phyloP scores from a whole-genome alignment of 805 yeast species.

The Scheffersomyces ergatensis region DNA sequence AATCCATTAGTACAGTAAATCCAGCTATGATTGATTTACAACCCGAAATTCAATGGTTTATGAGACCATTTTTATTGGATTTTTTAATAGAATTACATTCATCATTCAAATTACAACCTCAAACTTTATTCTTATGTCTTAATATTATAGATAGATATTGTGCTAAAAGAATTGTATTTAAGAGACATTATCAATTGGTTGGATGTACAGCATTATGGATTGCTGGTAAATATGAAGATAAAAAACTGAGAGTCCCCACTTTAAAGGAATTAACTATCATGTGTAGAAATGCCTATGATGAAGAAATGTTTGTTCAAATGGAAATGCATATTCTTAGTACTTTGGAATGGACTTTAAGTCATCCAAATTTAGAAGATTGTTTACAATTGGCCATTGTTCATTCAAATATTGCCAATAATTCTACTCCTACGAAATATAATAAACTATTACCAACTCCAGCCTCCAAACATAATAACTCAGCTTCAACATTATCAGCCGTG shows the following conservation, averaged over 20 bases:
- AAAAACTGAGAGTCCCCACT: constrained; percentile 57
- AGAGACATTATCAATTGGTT: constrained; percentile 46
- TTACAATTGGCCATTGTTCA: constrained; percentile 38
- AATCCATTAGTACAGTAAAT: constrained; percentile 40
- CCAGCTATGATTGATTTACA: constrained; percentile 50
- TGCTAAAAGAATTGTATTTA: constrained; percentile 44
- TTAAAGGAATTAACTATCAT: constrained; percentile 50
- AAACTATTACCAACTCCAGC: constrained; percentile 5
- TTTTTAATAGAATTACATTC: constrained; percentile 43
- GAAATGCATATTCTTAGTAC: constrained; percentile 71
- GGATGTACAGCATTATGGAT: constrained; percentile 49
- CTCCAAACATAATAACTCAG: constrained; percentile 6
- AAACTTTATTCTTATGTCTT: constrained; percentile 41
- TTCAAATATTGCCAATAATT: constrained; percentile 12
- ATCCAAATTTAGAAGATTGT: constrained; percentile 52
- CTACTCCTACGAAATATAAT: constrained; percentile 26
- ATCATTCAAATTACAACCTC: constrained; percentile 40
- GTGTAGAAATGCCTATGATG: constrained; percentile 60
- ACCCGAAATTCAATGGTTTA: constrained; percentile 48
- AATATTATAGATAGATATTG: constrained; percentile 47
- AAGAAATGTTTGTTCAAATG: constrained; percentile 49
- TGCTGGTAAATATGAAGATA: constrained; percentile 55
- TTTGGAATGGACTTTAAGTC: constrained; percentile 49
- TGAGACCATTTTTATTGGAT: constrained; percentile 45
- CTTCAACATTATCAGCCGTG: constrained; percentile 46